These are phyloP conservation scores for Plasmodium gonderi DNA, from an alignment of 169 alveolate species.

Conservation along the genomic window DNA sequence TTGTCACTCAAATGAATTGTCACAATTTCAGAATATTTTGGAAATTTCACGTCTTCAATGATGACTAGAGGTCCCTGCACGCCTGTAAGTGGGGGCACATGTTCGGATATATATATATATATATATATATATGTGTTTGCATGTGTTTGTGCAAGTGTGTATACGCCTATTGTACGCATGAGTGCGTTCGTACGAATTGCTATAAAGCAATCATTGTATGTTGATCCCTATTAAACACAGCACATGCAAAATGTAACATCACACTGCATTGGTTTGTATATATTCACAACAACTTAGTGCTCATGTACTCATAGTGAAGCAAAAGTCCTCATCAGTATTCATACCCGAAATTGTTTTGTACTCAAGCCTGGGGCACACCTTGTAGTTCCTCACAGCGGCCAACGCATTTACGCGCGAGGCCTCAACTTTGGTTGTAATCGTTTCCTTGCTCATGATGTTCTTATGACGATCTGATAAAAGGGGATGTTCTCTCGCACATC, in stretches of 20 bases:
- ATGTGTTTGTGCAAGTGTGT: constrained; percentile 72
- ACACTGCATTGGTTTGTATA: no score
- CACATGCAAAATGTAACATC: no score
- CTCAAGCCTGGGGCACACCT: constrained; percentile 95
- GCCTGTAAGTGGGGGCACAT: constrained; percentile 78
- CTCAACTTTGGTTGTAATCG: constrained; percentile 77
- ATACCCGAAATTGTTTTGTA: constrained; percentile 94
- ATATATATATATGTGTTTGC: background rate
- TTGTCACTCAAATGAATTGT: constrained; percentile 98
- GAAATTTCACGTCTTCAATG: constrained; percentile 98
- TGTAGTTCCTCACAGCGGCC: constrained; percentile 93
- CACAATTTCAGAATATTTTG: constrained; percentile 98
- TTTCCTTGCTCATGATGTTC: constrained; percentile 66
- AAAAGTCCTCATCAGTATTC: no score
- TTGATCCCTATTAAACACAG: no score
- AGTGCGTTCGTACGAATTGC: no score
- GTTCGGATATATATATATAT: background rate
- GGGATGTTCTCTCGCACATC: no score
- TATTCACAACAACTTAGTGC: no score
- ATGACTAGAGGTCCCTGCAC: constrained; percentile 99
- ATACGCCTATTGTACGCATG: no score
- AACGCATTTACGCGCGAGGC: constrained; percentile 88
- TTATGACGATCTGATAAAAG: background rate
- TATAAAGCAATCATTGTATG: no score
- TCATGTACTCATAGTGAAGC: no score